phyloP scores from a whole-genome alignment of 2,329 filamentous ascomycete species.

The Penicillium freii region DNA sequence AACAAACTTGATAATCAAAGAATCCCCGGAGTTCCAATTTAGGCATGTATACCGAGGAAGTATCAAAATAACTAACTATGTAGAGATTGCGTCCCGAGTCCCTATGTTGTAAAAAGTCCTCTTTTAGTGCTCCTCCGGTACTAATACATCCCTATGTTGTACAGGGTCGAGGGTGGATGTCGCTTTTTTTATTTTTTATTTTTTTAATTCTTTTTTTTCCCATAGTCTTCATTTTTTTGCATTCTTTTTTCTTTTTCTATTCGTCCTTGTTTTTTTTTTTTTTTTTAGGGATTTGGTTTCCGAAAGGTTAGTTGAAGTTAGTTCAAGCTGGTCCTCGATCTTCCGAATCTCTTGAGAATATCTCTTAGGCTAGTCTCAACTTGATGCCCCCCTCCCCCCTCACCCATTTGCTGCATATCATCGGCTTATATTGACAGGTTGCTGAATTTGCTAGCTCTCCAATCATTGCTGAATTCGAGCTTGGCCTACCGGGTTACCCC shows the following conservation, averaged over 20 bases:
- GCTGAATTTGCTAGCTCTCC: slow-evolving; percentile 2
- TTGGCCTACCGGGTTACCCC: slow-evolving; percentile 17
- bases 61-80: neutral
- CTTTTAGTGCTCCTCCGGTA: neutral
- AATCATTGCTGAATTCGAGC: slow-evolving; percentile 14
- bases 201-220: neutral
- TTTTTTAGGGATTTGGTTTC: neutral
- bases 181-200: neutral
- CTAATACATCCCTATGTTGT: neutral
- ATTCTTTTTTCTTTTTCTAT: neutral
- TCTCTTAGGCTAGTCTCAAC: slow-evolving; percentile 2
- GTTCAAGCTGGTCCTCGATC: neutral
- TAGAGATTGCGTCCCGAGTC: neutral
- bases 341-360: slow-evolving; percentile 4
- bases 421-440: slow-evolving; percentile 6
- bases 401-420: slow-evolving; percentile 4
- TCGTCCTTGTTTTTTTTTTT: neutral
- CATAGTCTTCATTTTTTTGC: neutral
- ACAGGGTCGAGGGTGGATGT: neutral
- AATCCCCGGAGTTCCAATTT: neutral
- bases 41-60: neutral
- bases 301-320: neutral
- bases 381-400: neutral
- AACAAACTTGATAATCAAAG: neutral
- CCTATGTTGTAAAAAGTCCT: neutral